Evolutionary conservation across 73 alveolate species (phyloP).

Genomic region (Urostyla sp.): DNA sequence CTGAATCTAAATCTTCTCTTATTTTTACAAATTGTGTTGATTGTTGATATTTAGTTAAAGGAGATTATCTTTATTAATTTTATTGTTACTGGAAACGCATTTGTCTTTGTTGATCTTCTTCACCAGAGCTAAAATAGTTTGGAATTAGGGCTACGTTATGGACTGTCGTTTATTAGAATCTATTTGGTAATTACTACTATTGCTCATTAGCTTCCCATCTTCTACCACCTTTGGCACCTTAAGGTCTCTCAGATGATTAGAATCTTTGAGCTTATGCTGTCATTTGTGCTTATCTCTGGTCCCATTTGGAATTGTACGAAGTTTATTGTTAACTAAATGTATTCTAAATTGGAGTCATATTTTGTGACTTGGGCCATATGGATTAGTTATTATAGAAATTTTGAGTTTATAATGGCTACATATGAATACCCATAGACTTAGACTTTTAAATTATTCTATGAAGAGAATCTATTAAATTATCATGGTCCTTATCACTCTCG

Average conservation of each 20-base stretch:
- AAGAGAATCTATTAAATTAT: conserved; percentile 65
- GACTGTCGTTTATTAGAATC: conserved; percentile 23
- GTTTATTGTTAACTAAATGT: conserved; percentile 18
- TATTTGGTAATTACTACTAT: neutral
- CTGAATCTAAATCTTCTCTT: conserved; percentile 7
- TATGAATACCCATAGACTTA: conserved; percentile 50
- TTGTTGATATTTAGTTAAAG: no score
- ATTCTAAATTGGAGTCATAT: no score
- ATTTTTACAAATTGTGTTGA: no score
- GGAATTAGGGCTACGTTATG: conserved; percentile 58
- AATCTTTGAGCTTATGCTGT: conserved; percentile 16
- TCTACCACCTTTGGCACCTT: conserved; percentile 51
- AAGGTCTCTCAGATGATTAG: conserved; percentile 36
- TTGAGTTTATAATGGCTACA: conserved; percentile 39
- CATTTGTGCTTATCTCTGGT: conserved; percentile 32
- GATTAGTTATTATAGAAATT: conserved; percentile 31
- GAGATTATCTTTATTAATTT: neutral
- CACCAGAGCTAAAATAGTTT: conserved; percentile 63
- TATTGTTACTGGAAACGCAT: conserved; percentile 2
- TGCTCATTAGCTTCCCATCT: neutral
- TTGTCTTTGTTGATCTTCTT: conserved; percentile 38
- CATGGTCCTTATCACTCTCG: conserved; percentile 75
- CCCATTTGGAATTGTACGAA: conserved; percentile 49
- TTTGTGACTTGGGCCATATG: no score
- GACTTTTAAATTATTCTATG: conserved; percentile 52